phyloP scores from a whole-genome alignment of 352 stramenopile species.

The Phytophthora nicotianae region DNA sequence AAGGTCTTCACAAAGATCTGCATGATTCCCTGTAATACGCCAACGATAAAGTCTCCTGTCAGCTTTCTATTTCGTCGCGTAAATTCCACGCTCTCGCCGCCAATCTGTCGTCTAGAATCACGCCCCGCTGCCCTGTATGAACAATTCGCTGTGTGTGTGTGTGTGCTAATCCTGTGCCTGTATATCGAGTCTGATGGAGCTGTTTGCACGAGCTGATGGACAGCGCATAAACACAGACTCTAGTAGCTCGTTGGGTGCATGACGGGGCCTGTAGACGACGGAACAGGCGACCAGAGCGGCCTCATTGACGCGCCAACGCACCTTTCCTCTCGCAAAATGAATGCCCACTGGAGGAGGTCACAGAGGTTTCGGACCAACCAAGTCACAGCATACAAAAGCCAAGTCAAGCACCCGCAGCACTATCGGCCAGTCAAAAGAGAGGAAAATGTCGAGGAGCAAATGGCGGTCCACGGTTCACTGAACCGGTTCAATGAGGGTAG shows the following conservation, averaged over 20 bases:
- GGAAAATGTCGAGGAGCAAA: not conserved
- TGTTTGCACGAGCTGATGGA: no score
- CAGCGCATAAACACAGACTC: no score
- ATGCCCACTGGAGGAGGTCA: conserved; percentile 25
- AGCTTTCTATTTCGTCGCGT: conserved; percentile 15
- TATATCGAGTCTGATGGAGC: not conserved
- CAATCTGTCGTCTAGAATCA: conserved; percentile 11
- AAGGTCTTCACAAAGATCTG: conserved; percentile 99
- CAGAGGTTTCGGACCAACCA: conserved; percentile 43
- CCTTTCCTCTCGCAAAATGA: conserved; percentile 65
- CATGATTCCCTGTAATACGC: conserved; percentile 70
- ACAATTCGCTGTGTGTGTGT: not conserved
- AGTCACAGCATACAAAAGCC: conserved; percentile 29
- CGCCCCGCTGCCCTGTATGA: conserved; percentile 5
- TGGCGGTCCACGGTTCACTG: conserved; percentile 26
- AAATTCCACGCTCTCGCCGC: conserved; percentile 2
- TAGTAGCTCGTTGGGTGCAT: not conserved
- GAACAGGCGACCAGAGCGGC: not conserved
- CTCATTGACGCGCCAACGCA: conserved; percentile 31
- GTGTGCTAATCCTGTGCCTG: not conserved
- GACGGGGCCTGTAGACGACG: conserved; percentile 10
- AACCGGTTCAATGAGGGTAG: conserved; percentile 21
- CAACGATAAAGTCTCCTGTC: conserved; percentile 18
- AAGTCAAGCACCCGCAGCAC: conserved; percentile 24
- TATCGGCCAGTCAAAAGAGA: conserved; percentile 40